Conservation (phyloP, 176 grass and related monocot species). For the Musa beccarii region DNA sequence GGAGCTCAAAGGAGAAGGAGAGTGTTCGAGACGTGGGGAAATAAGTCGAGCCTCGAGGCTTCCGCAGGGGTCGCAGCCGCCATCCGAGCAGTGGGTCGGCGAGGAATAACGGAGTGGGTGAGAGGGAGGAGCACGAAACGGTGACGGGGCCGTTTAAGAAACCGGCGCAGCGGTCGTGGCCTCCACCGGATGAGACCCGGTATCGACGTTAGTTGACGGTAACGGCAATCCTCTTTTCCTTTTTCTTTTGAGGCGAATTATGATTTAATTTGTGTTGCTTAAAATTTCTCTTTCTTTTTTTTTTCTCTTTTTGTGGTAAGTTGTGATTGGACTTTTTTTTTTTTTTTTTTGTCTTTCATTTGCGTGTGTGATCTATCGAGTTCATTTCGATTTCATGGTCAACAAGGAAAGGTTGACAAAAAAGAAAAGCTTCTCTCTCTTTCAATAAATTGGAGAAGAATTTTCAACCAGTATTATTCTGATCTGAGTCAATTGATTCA, state of each 20-base stretch:
- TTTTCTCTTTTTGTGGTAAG: too few species aligned
- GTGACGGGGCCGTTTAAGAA: conserved; percentile 11
- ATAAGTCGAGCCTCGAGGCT: background rate
- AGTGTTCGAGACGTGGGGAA: background rate
- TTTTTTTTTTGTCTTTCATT: too few species aligned
- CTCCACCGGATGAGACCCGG: background rate
- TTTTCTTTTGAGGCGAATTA: background rate
- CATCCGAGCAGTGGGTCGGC: background rate
- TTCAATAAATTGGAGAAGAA: too few species aligned
- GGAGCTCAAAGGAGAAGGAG: background rate
- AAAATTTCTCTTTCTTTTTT: background rate
- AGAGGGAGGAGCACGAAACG: too few species aligned
- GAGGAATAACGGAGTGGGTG: background rate
- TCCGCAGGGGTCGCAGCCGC: background rate
- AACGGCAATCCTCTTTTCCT: background rate
- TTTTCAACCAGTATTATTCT: too few species aligned
- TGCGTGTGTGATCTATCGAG: too few species aligned
- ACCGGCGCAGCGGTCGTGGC: background rate
- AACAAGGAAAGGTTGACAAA: too few species aligned
- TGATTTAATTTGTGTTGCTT: background rate
- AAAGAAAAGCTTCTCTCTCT: too few species aligned
- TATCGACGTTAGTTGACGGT: background rate
- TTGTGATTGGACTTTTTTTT: too few species aligned
- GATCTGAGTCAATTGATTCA: too few species aligned
- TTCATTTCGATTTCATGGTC: too few species aligned